Base-by-base conservation (phyloP, 306 rosid species). In the Acmispon strigosus region DNA sequence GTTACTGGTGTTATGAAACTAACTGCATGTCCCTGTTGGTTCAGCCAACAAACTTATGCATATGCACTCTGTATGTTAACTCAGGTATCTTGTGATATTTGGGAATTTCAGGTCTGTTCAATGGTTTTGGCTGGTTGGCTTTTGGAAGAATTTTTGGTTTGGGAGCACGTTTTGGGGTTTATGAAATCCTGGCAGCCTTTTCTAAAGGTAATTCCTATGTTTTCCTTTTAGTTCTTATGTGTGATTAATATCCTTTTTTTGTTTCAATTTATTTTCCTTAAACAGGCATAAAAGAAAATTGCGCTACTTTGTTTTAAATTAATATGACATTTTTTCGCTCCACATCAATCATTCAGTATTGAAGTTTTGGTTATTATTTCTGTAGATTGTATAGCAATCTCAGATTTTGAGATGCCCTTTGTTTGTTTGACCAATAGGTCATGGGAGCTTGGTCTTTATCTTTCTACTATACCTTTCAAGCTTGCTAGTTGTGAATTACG, bases 81-180 rank as follows among this genome's bases (percentile, higher is more conserved):
- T 76, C 27, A 8, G 27, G 11, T 78, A 34, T 32, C 68, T 59
- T 50, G 47, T 80, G 57, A 11, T 20, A 16, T 72, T 61, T 76
- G 74, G 54, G 58, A 62, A 15, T 77, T 77, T 73, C 72, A 94
- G 99, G 96, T 70, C 64, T 94, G 61, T 91, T 78, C 60, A 77
- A 70, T 67, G 99, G 99, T 37, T 82, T 84, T 76, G 81, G 94
- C 41, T 91, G 91, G 97, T 80, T 78, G 81, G 91, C 88, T 47
- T 69, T 29, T 6, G 97, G 96, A 76, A 94, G 95, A 83, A 58
- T 80, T 79, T 84, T 89, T 14, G 95, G 99, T 51, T 22, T 89
- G n/a, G 99, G 95, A 82, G 83, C 91, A 57, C 87, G 97, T 58
- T 94, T 87, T 82, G 99, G 95, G 74, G 85, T 82, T 73, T 91